A percentile compares a stretch with the other conserved stretches of the same genome.
These are phyloP conservation scores for Nemania sp. DNA, from an alignment of 2,329 filamentous ascomycete genomes.

Conservation along the genomic window DNA sequence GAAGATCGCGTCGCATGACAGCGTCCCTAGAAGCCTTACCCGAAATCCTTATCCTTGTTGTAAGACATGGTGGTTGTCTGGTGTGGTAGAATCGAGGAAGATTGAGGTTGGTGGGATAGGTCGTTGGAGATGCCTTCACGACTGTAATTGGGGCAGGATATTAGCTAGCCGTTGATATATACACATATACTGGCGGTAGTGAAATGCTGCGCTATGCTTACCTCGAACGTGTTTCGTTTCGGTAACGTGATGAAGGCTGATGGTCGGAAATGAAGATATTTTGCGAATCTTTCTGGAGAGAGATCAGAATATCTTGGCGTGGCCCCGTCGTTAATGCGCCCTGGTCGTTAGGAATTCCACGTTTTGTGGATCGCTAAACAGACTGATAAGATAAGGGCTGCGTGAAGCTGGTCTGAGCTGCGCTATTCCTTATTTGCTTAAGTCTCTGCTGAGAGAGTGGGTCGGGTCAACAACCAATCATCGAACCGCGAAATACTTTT, in stretches of 20 bases:
- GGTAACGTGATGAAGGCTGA: slow-evolving; percentile 68
- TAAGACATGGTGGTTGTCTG: slow-evolving; percentile 74
- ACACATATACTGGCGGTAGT: background rate
- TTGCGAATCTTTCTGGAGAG: slow-evolving; percentile 6
- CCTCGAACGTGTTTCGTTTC: slow-evolving; percentile 52
- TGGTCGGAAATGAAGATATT: slow-evolving; percentile 15
- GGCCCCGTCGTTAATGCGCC: slow-evolving; percentile 2
- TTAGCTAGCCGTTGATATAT: slow-evolving; percentile 1
- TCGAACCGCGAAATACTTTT: too few species aligned
- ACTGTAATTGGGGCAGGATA: slow-evolving; percentile 66
- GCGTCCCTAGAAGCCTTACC: too few species aligned
- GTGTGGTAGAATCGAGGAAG: slow-evolving; percentile 29
- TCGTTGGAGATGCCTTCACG: slow-evolving; percentile 62
- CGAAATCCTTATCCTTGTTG: slow-evolving; percentile 96
- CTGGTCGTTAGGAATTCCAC: slow-evolving; percentile 13
- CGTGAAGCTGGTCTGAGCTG: background rate
- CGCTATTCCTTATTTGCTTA: background rate
- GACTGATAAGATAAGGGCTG: slow-evolving; percentile 32
- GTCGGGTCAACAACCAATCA: background rate
- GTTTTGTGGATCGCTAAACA: slow-evolving; percentile 21
- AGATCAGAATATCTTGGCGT: slow-evolving; percentile 25
- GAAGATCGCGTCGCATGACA: background rate
- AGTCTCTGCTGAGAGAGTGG: background rate
- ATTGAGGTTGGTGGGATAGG: slow-evolving; percentile 8
- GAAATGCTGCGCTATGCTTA: too few species aligned